These are phyloP conservation scores for Otatea glauca DNA, from an alignment of 176 grass and related monocot genomes.

Conservation along the genomic window DNA sequence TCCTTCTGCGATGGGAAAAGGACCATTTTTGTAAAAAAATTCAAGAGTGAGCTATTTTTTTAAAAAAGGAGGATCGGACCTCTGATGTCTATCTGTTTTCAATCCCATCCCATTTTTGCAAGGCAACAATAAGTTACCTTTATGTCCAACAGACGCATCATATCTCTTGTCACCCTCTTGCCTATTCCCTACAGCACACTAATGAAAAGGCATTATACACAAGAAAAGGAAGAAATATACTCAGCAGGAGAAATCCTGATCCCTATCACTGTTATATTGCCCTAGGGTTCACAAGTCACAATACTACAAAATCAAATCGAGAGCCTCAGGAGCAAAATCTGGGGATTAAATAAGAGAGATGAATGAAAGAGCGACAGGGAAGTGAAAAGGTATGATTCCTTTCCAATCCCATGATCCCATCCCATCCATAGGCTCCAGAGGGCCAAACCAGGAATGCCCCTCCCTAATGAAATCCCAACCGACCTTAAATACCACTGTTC, in stretches of 20 bases:
- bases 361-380: neutral
- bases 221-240: neutral
- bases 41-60: too few species aligned
- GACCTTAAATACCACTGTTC: constrained; percentile 32
- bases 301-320: constrained; percentile 27
- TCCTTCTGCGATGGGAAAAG: too few species aligned
- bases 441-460: neutral
- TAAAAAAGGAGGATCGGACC: too few species aligned
- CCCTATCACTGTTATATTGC: constrained; percentile 19
- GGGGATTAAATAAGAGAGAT: neutral
- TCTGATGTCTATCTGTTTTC: too few species aligned
- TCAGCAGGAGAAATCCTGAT: constrained; percentile 2
- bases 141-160: constrained; percentile 1
- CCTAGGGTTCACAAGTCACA: constrained; percentile 46
- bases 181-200: neutral
- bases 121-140: neutral
- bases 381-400: constrained; percentile 31
- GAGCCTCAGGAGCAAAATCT: constrained; percentile 24
- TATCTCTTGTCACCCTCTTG: neutral
- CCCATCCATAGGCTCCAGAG: neutral
- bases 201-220: neutral
- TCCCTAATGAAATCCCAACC: constrained; percentile 44
- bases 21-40: too few species aligned
- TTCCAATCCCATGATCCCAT: constrained; percentile 43
- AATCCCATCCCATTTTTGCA: too few species aligned